These are phyloP conservation scores for Pisolithus albus DNA, from an alignment of 768 basidiomycete genomes.

Conservation along the genomic window DNA sequence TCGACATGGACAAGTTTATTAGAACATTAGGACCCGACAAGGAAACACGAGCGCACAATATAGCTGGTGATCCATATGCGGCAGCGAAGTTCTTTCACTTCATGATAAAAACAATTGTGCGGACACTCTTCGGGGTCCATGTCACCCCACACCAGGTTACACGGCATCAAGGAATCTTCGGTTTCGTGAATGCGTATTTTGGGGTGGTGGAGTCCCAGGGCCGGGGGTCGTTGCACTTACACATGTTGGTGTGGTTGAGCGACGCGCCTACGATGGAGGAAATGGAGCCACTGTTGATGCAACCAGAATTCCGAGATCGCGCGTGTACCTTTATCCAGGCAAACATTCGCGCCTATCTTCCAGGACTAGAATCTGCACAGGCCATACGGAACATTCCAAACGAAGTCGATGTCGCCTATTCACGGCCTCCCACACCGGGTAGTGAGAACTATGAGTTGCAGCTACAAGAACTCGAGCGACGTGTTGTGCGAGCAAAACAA, in stretches of 20 bases:
- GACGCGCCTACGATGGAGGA: neutral
- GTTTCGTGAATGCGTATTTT: too few relatives aligned
- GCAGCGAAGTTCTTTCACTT: too few relatives aligned
- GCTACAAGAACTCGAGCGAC: too few relatives aligned
- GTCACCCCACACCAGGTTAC: too few relatives aligned
- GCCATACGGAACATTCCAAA: constrained; percentile 17
- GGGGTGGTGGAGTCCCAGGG: constrained; percentile 27
- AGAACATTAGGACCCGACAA: too few relatives aligned
- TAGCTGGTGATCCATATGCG: too few relatives aligned
- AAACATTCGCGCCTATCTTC: constrained; percentile 2
- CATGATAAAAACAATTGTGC: too few relatives aligned
- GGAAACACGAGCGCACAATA: too few relatives aligned
- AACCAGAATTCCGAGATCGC: constrained; percentile 17
- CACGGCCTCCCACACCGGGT: constrained; percentile 32
- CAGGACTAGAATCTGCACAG: constrained; percentile 10
- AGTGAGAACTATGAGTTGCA: constrained; percentile 13
- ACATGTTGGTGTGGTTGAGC: neutral
- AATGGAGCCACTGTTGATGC: neutral
- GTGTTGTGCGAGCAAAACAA: too few relatives aligned
- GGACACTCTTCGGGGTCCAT: too few relatives aligned
- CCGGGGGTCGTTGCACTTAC: constrained; percentile 29
- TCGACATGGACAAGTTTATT: too few relatives aligned
- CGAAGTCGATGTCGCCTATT: constrained; percentile 20
- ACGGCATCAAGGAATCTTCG: too few relatives aligned
- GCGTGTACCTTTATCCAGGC: constrained; percentile 24